A percentile compares a stretch with the other conserved stretches of the same genome.
phyloP scores from a whole-genome alignment of 345 rosid genomes.

The Tarenaya hassleriana region DNA sequence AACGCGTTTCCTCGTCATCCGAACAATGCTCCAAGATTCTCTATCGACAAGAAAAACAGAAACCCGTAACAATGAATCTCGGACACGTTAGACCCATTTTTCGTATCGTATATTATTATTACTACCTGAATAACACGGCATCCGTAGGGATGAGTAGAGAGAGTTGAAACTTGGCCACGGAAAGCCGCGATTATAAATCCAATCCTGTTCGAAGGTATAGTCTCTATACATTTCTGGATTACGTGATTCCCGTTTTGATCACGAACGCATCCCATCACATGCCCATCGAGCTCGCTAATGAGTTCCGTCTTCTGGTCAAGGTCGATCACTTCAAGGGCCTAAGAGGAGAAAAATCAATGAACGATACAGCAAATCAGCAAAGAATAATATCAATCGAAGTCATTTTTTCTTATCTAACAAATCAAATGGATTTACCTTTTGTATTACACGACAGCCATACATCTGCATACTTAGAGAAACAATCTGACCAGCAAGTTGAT shows the following conservation, averaged over 20 bases:
- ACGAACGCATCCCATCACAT: conserved; percentile 83
- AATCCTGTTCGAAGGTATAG: conserved; percentile 66
- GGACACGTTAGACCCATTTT: background rate
- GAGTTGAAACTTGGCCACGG: conserved; percentile 71
- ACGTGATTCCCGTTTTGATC: conserved; percentile 99
- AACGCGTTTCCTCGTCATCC: conserved; percentile 62
- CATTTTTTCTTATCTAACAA: background rate
- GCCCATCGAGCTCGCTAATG: conserved; percentile 82
- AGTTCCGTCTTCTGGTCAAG: conserved; percentile 72
- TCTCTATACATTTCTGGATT: conserved; percentile 90
- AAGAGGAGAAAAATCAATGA: conserved; percentile 16
- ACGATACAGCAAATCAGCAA: conserved; percentile 2
- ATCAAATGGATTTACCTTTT: conserved; percentile 52
- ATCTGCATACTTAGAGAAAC: conserved; percentile 88
- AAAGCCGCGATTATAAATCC: conserved; percentile 81
- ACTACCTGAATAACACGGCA: conserved; percentile 96
- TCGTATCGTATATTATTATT: too few relatives aligned
- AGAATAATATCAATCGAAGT: conserved; percentile 1
- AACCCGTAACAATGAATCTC: background rate
- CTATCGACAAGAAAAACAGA: conserved; percentile 35
- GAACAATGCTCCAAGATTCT: conserved; percentile 95
- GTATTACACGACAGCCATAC: conserved; percentile 99
- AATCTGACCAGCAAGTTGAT: conserved; percentile 83
- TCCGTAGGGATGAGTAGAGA: conserved; percentile 95
- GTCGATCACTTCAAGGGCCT: conserved; percentile 98